Conservation (phyloP, 73 alveolate species). For the Paramecium primaurelia region DNA sequence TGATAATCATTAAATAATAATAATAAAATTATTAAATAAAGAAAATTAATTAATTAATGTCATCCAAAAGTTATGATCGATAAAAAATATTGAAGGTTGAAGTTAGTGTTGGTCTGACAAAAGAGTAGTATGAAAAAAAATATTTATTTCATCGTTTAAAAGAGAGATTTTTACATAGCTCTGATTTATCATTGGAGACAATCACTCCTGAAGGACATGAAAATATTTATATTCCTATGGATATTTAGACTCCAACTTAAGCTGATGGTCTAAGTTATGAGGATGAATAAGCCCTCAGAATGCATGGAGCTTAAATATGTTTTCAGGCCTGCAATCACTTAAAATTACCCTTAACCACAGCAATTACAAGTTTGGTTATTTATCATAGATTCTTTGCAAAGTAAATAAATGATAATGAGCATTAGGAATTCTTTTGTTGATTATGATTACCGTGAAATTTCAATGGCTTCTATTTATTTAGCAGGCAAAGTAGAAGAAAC, state of each 20-base stretch:
- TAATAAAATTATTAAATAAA: background rate
- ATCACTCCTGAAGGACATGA: conserved; percentile 30
- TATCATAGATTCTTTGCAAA: conserved; percentile 22
- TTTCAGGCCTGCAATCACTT: background rate
- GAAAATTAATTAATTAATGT: background rate
- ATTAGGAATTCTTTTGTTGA: conserved; percentile 28
- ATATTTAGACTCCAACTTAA: conserved; percentile 21
- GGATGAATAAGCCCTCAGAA: conserved; percentile 23
- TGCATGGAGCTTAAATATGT: conserved; percentile 45
- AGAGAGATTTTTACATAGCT: conserved; percentile 2
- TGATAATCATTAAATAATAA: background rate
- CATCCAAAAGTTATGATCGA: conserved; percentile 2
- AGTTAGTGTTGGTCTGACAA: background rate
- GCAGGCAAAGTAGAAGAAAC: conserved; percentile 30
- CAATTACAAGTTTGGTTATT: conserved; percentile 19
- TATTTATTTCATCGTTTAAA: conserved; percentile 3
- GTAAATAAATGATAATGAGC: background rate
- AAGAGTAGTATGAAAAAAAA: background rate
- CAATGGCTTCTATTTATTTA: conserved; percentile 28
- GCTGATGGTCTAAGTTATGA: conserved; percentile 37
- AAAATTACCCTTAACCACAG: background rate
- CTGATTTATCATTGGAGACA: conserved; percentile 3
- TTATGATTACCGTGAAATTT: conserved; percentile 19
- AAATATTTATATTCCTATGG: conserved; percentile 23
- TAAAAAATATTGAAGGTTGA: background rate